Evolutionary conservation across 2,329 filamentous ascomycete genomes (phyloP), one percentile per base, ranked within the genome.

Genomic region (Trichoderma sp.): DNA sequence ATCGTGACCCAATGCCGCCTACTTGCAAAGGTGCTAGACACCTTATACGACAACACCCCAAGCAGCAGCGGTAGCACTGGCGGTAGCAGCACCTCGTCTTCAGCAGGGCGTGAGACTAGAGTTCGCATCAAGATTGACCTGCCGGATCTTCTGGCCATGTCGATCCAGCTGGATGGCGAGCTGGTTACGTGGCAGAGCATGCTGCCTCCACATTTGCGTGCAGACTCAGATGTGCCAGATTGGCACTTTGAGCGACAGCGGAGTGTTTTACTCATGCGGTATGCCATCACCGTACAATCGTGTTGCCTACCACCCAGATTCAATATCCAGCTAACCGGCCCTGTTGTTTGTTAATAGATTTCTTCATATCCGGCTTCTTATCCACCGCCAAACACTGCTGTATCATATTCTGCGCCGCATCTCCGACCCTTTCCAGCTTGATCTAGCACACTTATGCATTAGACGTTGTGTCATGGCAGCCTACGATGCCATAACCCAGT

Each of bases 171-270:
- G 2, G 61, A 64, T 45, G 61, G 61, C 4, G 61, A 64, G 25
- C 27, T 64, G 22, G 61, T 45, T 8, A 50, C 29, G 13, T 64
- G 61, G 61, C 61, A 64, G 17, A 52, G 50, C n/a, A 12, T 34
- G 50, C 50, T 64, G 25, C 61, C 61, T 52, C 50, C 61, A 5
- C 61, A 64, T 22, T 37, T 64, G 9, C 61, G 61, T 19, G 4
- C 61, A 12, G 61, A 45, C 27, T 64, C 61, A 5, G 50, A 64
- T 27, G 50, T 56, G 12, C 37, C 50, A n/a, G 61, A 42, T 10
- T 64, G 61, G 61, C 61, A 64, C 25, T 64, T 64, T 64, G 61
- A 64, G 27, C 50, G 61, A n/a, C 61, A 64, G 5, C 34, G 61
- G 29, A 64, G 35, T 1, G 61, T 64, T 25, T 64, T 64, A 17